Base-by-base conservation (phyloP, 805 yeast species). In the Pichia kluyveri region DNA sequence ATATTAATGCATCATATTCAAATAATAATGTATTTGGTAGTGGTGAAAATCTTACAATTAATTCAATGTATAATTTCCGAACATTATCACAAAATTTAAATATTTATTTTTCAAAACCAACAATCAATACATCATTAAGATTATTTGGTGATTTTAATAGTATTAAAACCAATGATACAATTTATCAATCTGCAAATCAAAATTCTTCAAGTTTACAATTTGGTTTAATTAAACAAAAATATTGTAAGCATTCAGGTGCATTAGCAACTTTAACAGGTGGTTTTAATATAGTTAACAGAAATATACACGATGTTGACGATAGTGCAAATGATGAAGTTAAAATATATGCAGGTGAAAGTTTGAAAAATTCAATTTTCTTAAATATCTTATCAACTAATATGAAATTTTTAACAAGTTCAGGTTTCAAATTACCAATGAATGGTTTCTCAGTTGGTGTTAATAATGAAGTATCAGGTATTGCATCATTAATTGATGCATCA, bases 1-100 rank as follows among this genome's bases (percentile, higher is more conserved):
- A 44, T 40, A 41, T 43, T 40, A 71, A 71, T 5, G 56, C 71
- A 30, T 60, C 64, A 11, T 69, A 68, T 51, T 54, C 64, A 3
- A 69, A 73, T 52, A 66, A 68, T 51, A 83, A 83, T 58, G 67
- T 76, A 9, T 73, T 82, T 54, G 88, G 86, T 5, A 83, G 82
- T n/a, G 88, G 85, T 15, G 90, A 83, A 59, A 67, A 67, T 8
- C 56, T 84, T 15, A 67, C 75, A 15, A 51, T 80, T 15, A 80
- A 80, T 51, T 72, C 77, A 53, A 60, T 51, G 50, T 64, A 70
- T 50, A 71, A 73, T 55, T 56, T 68, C 67, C 69, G 75, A 27
- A 69, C 71, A 53, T 89, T 79, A 44, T 62, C 72, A 40, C 74
- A 66, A 59, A 74, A 61, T 57, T 70, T 72, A 55, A 84, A 76